phyloP scores from a whole-genome alignment of 345 rosid species.

The Moricandia moricandioides region DNA sequence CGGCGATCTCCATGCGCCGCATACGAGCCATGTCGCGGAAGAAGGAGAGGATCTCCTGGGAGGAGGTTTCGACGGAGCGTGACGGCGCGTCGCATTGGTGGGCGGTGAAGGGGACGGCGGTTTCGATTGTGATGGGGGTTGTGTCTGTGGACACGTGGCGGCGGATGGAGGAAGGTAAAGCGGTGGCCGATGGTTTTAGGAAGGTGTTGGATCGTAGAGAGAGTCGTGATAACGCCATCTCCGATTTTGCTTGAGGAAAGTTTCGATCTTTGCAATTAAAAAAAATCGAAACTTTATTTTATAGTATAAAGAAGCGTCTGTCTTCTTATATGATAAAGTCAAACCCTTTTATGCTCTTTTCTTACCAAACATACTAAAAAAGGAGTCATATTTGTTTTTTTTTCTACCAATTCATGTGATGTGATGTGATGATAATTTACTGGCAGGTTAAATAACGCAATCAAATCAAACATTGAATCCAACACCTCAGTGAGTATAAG shows the following conservation, averaged over 20 bases:
- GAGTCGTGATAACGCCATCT: slow-evolving; percentile 70
- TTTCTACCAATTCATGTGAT: no score
- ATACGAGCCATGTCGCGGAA: slow-evolving; percentile 82
- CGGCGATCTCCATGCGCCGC: slow-evolving; percentile 96
- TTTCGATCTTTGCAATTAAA: neutral
- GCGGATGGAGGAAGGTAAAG: slow-evolving; percentile 28
- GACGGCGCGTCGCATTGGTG: slow-evolving; percentile 85
- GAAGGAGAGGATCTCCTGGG: slow-evolving; percentile 67
- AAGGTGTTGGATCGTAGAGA: slow-evolving; percentile 41
- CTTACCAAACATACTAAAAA: neutral
- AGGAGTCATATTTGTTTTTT: neutral
- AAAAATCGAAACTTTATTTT: slow-evolving; percentile 14
- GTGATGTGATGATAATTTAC: no score
- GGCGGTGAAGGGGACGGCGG: slow-evolving; percentile 74
- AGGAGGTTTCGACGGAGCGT: slow-evolving; percentile 64
- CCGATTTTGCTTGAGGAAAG: neutral
- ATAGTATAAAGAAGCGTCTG: neutral
- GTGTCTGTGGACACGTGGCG: slow-evolving; percentile 72
- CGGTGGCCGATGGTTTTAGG: slow-evolving; percentile 37
- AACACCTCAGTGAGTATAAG: neutral
- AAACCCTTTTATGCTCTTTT: slow-evolving; percentile 14
- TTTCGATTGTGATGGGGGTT: slow-evolving; percentile 75
- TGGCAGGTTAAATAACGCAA: no score
- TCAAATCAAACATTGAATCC: neutral
- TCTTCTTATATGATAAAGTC: slow-evolving; percentile 9